These are phyloP conservation scores for Lentinula sp. DNA, from an alignment of 768 basidiomycete genomes.

Conservation along the genomic window DNA sequence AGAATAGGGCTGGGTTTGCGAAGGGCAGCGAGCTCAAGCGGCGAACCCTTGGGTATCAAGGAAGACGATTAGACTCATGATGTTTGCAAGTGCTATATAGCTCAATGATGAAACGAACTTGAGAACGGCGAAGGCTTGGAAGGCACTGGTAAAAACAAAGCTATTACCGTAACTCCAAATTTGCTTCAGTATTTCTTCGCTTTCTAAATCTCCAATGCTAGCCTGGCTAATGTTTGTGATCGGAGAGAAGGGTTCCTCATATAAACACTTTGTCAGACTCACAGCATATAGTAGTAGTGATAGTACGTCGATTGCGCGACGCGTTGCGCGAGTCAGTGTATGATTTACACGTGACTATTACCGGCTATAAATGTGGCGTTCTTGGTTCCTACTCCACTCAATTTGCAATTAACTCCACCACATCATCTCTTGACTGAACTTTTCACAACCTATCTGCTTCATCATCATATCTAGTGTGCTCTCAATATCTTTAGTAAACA, in stretches of 20 bases:
- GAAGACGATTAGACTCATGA: background rate
- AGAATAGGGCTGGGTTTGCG: conserved; percentile 24
- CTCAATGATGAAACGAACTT: too few species aligned
- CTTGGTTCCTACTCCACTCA: background rate
- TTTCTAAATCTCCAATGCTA: too few species aligned
- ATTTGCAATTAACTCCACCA: background rate
- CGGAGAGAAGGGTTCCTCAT: too few species aligned
- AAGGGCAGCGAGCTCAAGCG: conserved; percentile 16
- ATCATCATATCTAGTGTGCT: background rate
- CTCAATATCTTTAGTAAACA: background rate
- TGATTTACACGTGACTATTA: background rate
- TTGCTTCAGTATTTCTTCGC: too few species aligned
- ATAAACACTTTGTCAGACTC: too few species aligned
- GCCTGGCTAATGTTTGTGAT: too few species aligned
- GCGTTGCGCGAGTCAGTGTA: background rate
- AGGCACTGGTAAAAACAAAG: too few species aligned
- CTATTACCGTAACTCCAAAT: too few species aligned
- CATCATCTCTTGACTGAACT: background rate
- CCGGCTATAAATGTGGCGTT: background rate
- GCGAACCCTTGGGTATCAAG: background rate
- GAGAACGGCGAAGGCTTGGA: too few species aligned
- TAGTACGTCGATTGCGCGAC: background rate
- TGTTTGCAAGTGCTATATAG: too few species aligned
- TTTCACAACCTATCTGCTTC: background rate
- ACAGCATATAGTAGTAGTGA: too few species aligned